A percentile compares a stretch with the other conserved stretches of the same genome.
These are phyloP conservation scores for Dendrobium catenatum DNA, from an alignment of 106 monocot species.

Conservation along the genomic window DNA sequence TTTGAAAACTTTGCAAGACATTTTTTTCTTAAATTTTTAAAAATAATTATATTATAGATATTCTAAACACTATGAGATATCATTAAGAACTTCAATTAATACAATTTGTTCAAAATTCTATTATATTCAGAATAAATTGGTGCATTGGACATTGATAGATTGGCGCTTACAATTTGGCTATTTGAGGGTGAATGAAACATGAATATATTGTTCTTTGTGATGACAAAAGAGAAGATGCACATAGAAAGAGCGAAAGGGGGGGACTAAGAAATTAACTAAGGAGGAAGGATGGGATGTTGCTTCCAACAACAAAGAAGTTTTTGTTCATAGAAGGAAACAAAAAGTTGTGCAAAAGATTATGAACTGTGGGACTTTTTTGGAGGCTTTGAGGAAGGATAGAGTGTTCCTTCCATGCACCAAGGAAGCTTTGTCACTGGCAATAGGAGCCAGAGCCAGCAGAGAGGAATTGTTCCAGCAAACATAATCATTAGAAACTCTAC, in stretches of 20 bases:
- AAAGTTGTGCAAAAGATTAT: neutral
- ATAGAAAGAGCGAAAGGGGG: neutral
- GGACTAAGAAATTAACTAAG: neutral
- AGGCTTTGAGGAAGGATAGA: neutral
- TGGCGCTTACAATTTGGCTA: neutral
- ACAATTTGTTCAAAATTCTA: neutral
- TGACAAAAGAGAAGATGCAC: neutral
- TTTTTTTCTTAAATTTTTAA: too few species aligned
- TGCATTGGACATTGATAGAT: neutral
- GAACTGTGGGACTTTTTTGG: neutral
- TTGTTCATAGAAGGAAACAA: neutral
- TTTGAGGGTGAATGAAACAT: neutral
- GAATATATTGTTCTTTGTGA: neutral
- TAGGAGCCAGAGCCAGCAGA: too few species aligned
- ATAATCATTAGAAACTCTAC: too few species aligned
- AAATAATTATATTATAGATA: too few species aligned
- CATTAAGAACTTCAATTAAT: too few species aligned
- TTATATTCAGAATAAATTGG: neutral
- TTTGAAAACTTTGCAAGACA: too few species aligned
- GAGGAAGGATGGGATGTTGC: constrained; percentile 9
- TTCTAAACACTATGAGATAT: too few species aligned
- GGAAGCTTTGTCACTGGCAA: too few species aligned
- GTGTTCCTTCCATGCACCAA: neutral
- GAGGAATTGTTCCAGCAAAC: too few species aligned
- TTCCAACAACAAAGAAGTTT: constrained; percentile 3